Conservation (phyloP, 1,284 basidiomycete species). For the Apiotrichum gamsii region DNA sequence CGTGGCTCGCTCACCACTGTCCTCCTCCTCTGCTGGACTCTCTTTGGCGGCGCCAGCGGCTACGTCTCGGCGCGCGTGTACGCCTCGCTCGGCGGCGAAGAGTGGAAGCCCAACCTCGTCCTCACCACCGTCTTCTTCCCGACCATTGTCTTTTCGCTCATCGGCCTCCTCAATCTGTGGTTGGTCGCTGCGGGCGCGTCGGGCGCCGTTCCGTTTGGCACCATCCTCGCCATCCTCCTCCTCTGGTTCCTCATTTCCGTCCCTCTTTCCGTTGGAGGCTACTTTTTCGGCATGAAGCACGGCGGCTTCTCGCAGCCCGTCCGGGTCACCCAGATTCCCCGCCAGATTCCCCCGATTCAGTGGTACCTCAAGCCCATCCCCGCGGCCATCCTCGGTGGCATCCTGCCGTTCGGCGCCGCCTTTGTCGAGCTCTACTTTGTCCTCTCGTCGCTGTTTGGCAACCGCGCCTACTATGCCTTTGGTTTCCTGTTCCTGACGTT, state of each 20-base stretch:
- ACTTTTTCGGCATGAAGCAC: constrained; percentile 71
- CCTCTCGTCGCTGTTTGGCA: constrained; percentile 86
- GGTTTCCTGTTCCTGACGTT: constrained; percentile 91
- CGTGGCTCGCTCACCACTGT: constrained; percentile 90
- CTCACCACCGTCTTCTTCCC: constrained; percentile 83
- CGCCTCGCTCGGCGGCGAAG: constrained; percentile 70
- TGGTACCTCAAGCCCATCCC: constrained; percentile 74
- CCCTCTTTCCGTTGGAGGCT: constrained; percentile 57
- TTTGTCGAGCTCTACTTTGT: constrained; percentile 96
- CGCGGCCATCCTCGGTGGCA: constrained; percentile 75
- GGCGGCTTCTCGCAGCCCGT: constrained; percentile 74
- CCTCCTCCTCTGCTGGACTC: constrained; percentile 92
- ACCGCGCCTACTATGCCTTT: constrained; percentile 89
- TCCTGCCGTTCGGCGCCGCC: constrained; percentile 89
- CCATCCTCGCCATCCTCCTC: constrained; percentile 78
- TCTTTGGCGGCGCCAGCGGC: constrained; percentile 87
- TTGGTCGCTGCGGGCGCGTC: constrained; percentile 79
- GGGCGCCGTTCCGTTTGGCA: constrained; percentile 92
- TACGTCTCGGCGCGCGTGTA: constrained; percentile 84
- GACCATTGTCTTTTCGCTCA: constrained; percentile 69
- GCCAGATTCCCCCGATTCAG: constrained; percentile 79
- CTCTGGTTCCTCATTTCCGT: constrained; percentile 96
- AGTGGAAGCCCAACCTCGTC: constrained; percentile 76
- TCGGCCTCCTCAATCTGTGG: constrained; percentile 82
- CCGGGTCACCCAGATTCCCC: constrained; percentile 84